These are phyloP conservation scores for Spongispora temasekensis DNA, from an alignment of 1,284 basidiomycete genomes.

Conservation along the genomic window DNA sequence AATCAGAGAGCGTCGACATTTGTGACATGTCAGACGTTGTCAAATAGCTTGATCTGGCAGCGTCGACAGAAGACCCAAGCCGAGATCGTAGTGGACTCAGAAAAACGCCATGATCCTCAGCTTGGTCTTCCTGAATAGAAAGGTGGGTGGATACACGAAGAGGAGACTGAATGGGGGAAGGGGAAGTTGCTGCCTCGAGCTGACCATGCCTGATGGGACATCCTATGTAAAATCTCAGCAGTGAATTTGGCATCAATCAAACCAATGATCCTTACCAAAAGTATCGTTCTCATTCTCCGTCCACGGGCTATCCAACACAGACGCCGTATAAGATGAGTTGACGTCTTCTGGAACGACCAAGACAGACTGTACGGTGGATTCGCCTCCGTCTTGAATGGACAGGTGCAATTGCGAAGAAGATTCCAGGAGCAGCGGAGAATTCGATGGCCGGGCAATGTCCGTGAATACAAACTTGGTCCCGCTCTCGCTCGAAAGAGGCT, in stretches of 20 bases:
- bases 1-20: slow-evolving; percentile 75
- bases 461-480: slow-evolving; percentile 25
- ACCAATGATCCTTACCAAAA: slow-evolving; percentile 42
- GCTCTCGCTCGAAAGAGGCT: slow-evolving; percentile 4
- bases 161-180: slow-evolving; percentile 13
- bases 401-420: slow-evolving; percentile 8
- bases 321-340: slow-evolving; percentile 56
- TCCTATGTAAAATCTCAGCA: slow-evolving; percentile 20
- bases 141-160: slow-evolving; percentile 25
- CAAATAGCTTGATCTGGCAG: slow-evolving; percentile 63
- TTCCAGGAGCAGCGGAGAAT: slow-evolving; percentile 15
- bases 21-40: slow-evolving; percentile 61
- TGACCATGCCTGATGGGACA: slow-evolving; percentile 26
- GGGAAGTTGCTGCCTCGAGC: slow-evolving; percentile 15
- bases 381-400: slow-evolving; percentile 13
- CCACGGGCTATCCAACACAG: slow-evolving; percentile 41
- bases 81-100: slow-evolving; percentile 13
- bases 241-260: slow-evolving; percentile 5
- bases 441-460: slow-evolving; percentile 23
- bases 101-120: slow-evolving; percentile 13
- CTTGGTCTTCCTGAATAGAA: slow-evolving; percentile 18
- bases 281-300: slow-evolving; percentile 46
- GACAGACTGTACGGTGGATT: slow-evolving; percentile 34
- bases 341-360: slow-evolving; percentile 65
- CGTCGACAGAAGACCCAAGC: slow-evolving; percentile 42